Percentiles rank a stretch among this genome's conserved stretches.
These are phyloP conservation scores for Heteromeles arbutifolia DNA, from an alignment of 306 rosid species.

Conservation along the genomic window DNA sequence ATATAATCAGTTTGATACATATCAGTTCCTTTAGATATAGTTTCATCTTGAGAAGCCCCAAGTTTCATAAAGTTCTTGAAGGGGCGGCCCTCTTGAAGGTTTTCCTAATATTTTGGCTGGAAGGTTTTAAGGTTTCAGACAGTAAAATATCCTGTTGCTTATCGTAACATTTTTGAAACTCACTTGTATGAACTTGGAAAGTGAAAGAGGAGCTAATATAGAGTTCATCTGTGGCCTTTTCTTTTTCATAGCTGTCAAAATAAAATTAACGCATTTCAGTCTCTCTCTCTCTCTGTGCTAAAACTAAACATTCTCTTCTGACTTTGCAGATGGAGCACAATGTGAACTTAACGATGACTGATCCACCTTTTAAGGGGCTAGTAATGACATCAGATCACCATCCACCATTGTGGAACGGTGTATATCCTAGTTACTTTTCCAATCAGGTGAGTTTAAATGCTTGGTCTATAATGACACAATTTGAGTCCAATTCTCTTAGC, in stretches of 20 bases:
- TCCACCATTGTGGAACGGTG: slow-evolving; percentile 49
- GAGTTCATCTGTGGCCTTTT: not conserved
- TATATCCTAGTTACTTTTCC: slow-evolving; percentile 56
- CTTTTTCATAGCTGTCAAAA: not conserved
- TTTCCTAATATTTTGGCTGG: not conserved
- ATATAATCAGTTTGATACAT: not conserved
- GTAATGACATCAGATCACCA: slow-evolving; percentile 50
- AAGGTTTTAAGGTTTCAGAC: not conserved
- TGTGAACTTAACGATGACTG: slow-evolving; percentile 32
- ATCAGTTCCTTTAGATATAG: not conserved
- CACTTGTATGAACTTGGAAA: not conserved
- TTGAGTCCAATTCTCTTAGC: not conserved
- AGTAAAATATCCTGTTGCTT: not conserved
- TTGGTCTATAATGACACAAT: slow-evolving; percentile 1
- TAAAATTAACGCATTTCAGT: not conserved
- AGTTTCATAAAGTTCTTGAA: not conserved
- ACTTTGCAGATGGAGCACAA: slow-evolving; percentile 59
- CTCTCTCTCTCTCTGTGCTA: not conserved
- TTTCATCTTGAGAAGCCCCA: not conserved
- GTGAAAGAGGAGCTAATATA: not conserved
- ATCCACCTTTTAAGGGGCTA: slow-evolving; percentile 56
- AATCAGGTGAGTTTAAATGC: slow-evolving; percentile 46
- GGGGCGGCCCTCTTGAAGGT: not conserved
- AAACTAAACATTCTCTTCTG: slow-evolving; percentile 9
- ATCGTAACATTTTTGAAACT: not conserved